These are phyloP conservation scores for Plasmopara muralis DNA, from an alignment of 352 stramenopile species.

Conservation along the genomic window DNA sequence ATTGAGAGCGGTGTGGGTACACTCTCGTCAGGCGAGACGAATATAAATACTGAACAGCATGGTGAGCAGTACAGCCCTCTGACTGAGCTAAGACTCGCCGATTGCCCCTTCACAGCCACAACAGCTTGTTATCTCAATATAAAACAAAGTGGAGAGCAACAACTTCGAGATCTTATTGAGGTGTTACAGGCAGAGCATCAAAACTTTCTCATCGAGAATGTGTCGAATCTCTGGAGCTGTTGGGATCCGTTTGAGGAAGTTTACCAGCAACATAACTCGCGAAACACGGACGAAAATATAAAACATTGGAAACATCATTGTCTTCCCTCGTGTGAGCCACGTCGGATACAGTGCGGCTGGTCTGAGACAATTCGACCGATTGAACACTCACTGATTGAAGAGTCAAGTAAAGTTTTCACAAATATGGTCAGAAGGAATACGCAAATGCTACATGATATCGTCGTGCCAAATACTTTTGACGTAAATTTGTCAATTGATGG, in stretches of 20 bases:
- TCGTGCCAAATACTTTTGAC: conserved; percentile 18
- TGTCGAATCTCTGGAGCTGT: conserved; percentile 9
- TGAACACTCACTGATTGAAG: conserved; percentile 9
- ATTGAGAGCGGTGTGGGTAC: not conserved
- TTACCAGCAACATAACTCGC: not conserved
- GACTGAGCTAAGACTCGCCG: conserved; percentile 4
- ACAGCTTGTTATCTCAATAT: conserved; percentile 4
- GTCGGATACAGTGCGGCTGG: conserved; percentile 17
- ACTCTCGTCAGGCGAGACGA: not conserved
- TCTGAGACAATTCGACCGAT: conserved; percentile 6
- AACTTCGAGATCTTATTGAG: conserved; percentile 5
- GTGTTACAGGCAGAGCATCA: not conserved
- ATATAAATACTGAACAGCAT: not conserved
- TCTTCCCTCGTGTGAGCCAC: not conserved
- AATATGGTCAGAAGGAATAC: conserved; percentile 14
- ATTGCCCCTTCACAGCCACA: not conserved
- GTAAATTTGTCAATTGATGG: conserved; percentile 2
- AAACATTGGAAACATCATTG: not conserved
- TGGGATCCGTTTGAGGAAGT: not conserved
- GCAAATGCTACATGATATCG: conserved; percentile 11
- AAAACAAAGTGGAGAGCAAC: conserved; percentile 7
- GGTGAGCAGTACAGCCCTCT: not conserved
- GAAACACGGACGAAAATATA: not conserved
- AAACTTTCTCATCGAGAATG: not conserved
- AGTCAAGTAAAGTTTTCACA: conserved; percentile 17